Conservation (phyloP, 371 early-diverging fungal genomes). For the Nematocida sp. region DNA sequence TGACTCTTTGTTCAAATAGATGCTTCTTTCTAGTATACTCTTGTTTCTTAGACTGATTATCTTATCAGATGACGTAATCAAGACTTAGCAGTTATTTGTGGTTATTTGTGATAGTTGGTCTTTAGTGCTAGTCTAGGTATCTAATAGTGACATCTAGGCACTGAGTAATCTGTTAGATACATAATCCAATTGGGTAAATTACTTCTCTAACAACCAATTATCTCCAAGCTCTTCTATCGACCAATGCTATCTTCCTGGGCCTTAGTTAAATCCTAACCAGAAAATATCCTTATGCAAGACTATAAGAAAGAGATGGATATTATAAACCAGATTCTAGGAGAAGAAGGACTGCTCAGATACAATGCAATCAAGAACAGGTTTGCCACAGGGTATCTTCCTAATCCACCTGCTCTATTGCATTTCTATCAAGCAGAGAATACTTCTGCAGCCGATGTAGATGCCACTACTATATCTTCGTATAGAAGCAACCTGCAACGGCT, state of each 20-base stretch:
- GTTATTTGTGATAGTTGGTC: no score
- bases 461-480: constrained; percentile 16
- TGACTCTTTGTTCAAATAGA: constrained; percentile 24
- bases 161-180: no score
- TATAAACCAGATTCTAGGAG: constrained; percentile 41
- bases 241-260: not conserved
- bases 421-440: constrained; percentile 14
- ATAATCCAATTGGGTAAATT: no score
- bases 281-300: constrained; percentile 4
- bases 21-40: no score
- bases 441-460: not conserved
- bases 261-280: not conserved
- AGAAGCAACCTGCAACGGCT: constrained; percentile 30
- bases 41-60: no score
- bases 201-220: no score
- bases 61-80: no score
- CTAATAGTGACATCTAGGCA: no score
- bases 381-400: not conserved
- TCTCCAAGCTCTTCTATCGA: no score
- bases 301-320: constrained; percentile 14
- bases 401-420: not conserved
- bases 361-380: constrained; percentile 46
- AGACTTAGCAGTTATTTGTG: no score
- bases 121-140: no score
- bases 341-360: constrained; percentile 39